phyloP scores from a whole-genome alignment of 192 early-diverging fungal species.

The Linnemannia elongata region DNA sequence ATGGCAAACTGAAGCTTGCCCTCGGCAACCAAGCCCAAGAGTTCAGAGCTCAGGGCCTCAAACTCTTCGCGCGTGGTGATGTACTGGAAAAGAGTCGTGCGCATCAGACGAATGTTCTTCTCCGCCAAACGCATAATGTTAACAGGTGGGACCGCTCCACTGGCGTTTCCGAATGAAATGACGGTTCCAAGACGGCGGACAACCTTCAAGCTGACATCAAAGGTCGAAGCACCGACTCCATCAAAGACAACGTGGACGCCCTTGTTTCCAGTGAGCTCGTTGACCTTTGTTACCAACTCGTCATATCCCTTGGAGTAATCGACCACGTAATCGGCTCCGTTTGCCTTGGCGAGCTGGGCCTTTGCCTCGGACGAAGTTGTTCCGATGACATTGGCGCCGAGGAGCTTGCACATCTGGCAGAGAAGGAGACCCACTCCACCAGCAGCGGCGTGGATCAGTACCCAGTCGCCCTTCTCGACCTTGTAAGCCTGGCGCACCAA shows the following conservation, averaged over 20 bases:
- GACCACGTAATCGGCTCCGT: constrained; percentile 82
- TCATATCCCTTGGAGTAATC: constrained; percentile 74
- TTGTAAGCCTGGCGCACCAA: constrained; percentile 77
- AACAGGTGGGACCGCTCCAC: constrained; percentile 82
- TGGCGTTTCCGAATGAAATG: constrained; percentile 92
- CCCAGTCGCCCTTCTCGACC: constrained; percentile 81
- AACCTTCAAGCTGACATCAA: constrained; percentile 76
- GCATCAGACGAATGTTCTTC: constrained; percentile 81
- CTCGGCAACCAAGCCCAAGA: constrained; percentile 72
- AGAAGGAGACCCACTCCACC: constrained; percentile 90
- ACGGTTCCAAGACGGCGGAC: constrained; percentile 76
- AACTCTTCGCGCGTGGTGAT: constrained; percentile 78
- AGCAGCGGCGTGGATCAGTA: constrained; percentile 92
- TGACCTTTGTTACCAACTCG: constrained; percentile 74
- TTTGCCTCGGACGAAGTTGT: constrained; percentile 84
- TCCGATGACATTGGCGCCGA: constrained; percentile 91
- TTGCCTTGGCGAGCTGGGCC: constrained; percentile 66
- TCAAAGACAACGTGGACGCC: constrained; percentile 90
- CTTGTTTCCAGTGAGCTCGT: constrained; percentile 76
- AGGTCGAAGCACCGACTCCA: constrained; percentile 93
- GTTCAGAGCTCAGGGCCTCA: constrained; percentile 65
- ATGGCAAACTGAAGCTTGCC: constrained; percentile 76
- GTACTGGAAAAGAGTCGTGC: constrained; percentile 83
- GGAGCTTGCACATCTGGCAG: constrained; percentile 78
- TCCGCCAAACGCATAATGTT: constrained; percentile 67